These are phyloP conservation scores for Pythium biforme DNA, from an alignment of 352 stramenopile species.

Conservation along the genomic window DNA sequence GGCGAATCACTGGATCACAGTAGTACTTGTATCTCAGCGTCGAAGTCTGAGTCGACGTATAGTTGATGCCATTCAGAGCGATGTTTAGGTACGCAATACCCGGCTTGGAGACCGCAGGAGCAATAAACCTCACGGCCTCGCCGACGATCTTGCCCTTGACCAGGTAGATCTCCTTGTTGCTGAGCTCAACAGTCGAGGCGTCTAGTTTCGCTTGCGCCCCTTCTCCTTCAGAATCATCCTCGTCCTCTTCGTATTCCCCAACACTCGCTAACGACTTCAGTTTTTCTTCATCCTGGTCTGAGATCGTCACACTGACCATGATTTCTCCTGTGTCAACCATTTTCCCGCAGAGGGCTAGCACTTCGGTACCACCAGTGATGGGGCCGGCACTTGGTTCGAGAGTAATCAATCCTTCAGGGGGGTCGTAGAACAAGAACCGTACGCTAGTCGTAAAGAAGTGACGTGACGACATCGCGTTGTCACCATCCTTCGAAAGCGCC, in stretches of 20 bases:
- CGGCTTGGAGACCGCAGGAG: constrained; percentile 35
- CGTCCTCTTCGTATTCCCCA: constrained; percentile 15
- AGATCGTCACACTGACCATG: constrained; percentile 53
- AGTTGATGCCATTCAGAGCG: constrained; percentile 75
- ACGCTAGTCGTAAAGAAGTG: constrained; percentile 47
- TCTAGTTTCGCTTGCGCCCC: not conserved
- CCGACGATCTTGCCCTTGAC: constrained; percentile 61
- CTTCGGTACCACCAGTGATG: constrained; percentile 48
- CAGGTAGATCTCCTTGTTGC: constrained; percentile 10
- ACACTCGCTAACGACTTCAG: constrained; percentile 8
- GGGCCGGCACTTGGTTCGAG: constrained; percentile 61
- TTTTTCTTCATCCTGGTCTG: constrained; percentile 31
- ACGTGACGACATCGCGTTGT: constrained; percentile 13
- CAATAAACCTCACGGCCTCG: constrained; percentile 54
- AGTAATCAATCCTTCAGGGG: constrained; percentile 55
- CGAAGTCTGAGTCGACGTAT: constrained; percentile 46
- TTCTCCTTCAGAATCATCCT: constrained; percentile 18
- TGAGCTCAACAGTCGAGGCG: not conserved
- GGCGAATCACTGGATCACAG: constrained; percentile 45
- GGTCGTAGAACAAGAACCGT: constrained; percentile 75
- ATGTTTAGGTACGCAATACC: constrained; percentile 60
- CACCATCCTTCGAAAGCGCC: constrained; percentile 23
- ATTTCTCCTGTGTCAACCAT: constrained; percentile 72
- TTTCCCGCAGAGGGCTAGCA: constrained; percentile 54
- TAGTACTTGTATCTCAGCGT: constrained; percentile 65